Evolutionary conservation across 1,284 basidiomycete species (phyloP).

Genomic region (Austropuccinia psidii): DNA sequence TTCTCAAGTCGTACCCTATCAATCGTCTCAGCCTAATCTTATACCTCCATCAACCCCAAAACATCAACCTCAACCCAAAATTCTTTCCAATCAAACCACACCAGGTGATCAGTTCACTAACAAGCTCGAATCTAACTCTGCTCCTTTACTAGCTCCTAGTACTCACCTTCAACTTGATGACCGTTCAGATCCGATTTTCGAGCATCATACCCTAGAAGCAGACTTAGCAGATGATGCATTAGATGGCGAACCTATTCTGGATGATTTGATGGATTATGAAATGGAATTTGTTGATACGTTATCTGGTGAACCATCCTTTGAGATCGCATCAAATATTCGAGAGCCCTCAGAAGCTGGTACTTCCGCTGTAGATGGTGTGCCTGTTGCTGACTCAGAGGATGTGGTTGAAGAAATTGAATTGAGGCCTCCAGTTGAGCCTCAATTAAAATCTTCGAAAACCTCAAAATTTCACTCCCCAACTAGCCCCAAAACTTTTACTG

Average conservation of each 20-base stretch:
- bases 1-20: not conserved
- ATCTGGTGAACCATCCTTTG: not conserved
- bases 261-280: constrained; percentile 35
- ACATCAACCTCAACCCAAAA: not conserved
- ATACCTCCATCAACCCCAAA: constrained; percentile 18
- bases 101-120: not conserved
- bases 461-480: too few species aligned
- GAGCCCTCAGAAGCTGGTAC: constrained; percentile 30
- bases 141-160: not conserved
- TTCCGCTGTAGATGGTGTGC: constrained; percentile 30
- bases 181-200: not conserved
- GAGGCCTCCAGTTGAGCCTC: not conserved
- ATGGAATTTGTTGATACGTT: not conserved
- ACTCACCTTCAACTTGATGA: not conserved
- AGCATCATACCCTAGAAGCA: constrained; percentile 6
- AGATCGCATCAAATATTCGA: not conserved
- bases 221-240: constrained; percentile 21
- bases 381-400: constrained; percentile 21
- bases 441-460: constrained; percentile 7
- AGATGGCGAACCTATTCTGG: constrained; percentile 33
- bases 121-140: too few species aligned
- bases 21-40: constrained; percentile 3
- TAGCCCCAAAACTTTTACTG: not conserved
- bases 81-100: not conserved
- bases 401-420: constrained; percentile 16